Percentiles rank a stretch among this genome's conserved stretches.
Evolutionary conservation across 306 rosid genomes (phyloP).

Genomic region (Vigna trinervia): DNA sequence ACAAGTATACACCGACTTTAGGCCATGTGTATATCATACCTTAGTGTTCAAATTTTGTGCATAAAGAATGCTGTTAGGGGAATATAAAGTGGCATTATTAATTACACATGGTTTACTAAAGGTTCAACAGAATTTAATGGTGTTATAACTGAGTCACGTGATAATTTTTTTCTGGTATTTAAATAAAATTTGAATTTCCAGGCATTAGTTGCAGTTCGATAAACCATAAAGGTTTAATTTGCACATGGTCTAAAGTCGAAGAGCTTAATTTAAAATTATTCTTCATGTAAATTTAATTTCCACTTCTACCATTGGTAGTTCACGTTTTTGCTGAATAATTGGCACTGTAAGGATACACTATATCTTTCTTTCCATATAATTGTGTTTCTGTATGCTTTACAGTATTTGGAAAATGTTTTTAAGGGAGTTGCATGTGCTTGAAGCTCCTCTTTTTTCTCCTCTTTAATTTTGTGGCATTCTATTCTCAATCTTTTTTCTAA

Average conservation of each 20-base stretch:
- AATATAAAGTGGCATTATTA: slow-evolving; percentile 1
- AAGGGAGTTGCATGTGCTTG: slow-evolving; percentile 33
- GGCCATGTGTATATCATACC: slow-evolving; percentile 1
- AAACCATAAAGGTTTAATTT: not conserved
- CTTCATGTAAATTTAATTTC: slow-evolving; percentile 12
- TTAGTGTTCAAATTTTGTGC: slow-evolving; percentile 7
- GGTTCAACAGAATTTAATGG: not conserved
- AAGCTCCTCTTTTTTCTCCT: slow-evolving; percentile 24
- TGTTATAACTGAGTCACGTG: not conserved
- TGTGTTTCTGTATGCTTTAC: not conserved
- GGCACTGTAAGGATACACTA: slow-evolving; percentile 25
- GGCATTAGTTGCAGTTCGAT: not conserved
- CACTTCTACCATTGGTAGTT: slow-evolving; percentile 20
- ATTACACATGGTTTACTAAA: not conserved
- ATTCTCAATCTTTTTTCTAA: not conserved
- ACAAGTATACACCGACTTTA: not conserved
- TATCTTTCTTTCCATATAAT: slow-evolving; percentile 23
- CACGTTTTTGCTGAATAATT: slow-evolving; percentile 22
- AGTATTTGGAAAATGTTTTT: slow-evolving; percentile 23
- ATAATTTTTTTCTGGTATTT: not conserved
- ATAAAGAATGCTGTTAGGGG: not conserved
- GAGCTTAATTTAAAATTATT: not conserved
- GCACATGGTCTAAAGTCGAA: not conserved
- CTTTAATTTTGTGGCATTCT: slow-evolving; percentile 17
- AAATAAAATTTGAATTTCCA: not conserved